phyloP scores from a whole-genome alignment of 2,329 filamentous ascomycete species.

The Tolypocladium nubicola region DNA sequence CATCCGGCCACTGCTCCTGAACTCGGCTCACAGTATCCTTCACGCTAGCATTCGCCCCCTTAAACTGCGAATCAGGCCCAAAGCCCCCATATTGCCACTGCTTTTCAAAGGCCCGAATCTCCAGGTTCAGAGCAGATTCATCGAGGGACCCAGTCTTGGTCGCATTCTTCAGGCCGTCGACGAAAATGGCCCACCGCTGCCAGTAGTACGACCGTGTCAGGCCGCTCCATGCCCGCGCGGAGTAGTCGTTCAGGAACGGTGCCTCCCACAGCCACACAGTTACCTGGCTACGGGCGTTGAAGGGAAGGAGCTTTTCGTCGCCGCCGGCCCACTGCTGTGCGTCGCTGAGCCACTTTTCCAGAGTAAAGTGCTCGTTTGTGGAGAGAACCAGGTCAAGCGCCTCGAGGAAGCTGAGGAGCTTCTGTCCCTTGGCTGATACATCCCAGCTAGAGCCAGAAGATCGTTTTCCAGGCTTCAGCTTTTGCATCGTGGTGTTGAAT shows the following conservation, averaged over 20 bases:
- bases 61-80: background rate
- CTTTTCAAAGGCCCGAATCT: background rate
- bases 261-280: conserved; percentile 32
- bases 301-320: conserved; percentile 25
- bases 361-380: conserved; percentile 29
- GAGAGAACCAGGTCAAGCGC: conserved; percentile 29
- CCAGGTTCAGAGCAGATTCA: background rate
- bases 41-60: background rate
- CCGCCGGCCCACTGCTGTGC: conserved; percentile 18
- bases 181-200: conserved; percentile 33
- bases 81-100: conserved; percentile 1
- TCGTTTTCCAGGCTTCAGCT: background rate
- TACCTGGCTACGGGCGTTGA: conserved; percentile 37
- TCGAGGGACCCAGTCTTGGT: background rate
- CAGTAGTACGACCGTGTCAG: conserved; percentile 34
- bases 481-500: conserved; percentile 15
- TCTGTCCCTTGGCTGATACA: conserved; percentile 9
- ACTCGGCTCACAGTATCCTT: background rate
- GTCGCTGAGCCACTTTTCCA: conserved; percentile 28
- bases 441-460: conserved; percentile 2
- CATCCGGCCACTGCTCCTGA: background rate
- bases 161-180: conserved; percentile 13
- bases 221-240: conserved; percentile 36
- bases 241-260: conserved; percentile 33
- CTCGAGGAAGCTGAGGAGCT: conserved; percentile 21